Evolutionary conservation across 2,329 filamentous ascomycete genomes (phyloP).

Genomic region (Monilinia polystroma): DNA sequence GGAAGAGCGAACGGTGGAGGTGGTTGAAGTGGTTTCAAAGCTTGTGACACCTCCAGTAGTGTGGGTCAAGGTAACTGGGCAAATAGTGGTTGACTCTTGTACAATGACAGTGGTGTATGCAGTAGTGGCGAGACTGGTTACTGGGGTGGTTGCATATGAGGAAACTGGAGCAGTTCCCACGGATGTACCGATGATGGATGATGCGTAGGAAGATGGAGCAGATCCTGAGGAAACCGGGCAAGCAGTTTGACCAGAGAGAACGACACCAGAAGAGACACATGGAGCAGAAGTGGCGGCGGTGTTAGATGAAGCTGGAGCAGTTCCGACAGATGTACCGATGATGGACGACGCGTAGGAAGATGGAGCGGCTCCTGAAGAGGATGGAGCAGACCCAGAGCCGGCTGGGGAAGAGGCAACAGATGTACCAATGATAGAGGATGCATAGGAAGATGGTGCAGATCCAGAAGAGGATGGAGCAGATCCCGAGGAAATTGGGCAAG

Average conservation of each 20-base stretch:
- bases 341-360: neutral
- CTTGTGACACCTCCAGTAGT: conserved; percentile 1
- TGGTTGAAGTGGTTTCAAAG: conserved; percentile 26
- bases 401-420: neutral
- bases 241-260: neutral
- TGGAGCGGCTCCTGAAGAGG: neutral
- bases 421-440: neutral
- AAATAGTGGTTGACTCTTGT: conserved; percentile 36
- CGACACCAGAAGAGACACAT: neutral
- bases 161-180: neutral
- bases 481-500: neutral
- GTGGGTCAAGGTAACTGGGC: conserved; percentile 34
- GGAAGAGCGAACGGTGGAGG: conserved; percentile 41
- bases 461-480: neutral
- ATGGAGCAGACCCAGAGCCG: no score
- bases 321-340: neutral
- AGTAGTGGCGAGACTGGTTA: conserved; percentile 19
- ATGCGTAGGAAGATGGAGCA: neutral
- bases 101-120: conserved; percentile 32
- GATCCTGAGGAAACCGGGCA: neutral
- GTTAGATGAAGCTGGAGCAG: neutral
- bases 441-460: conserved; percentile 1
- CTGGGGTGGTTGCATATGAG: neutral
- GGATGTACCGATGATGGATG: conserved; percentile 2
- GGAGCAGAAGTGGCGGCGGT: neutral